Base-by-base conservation (phyloP, 1,139 yeast species). In the Scheffersomyces illinoinensis region DNA sequence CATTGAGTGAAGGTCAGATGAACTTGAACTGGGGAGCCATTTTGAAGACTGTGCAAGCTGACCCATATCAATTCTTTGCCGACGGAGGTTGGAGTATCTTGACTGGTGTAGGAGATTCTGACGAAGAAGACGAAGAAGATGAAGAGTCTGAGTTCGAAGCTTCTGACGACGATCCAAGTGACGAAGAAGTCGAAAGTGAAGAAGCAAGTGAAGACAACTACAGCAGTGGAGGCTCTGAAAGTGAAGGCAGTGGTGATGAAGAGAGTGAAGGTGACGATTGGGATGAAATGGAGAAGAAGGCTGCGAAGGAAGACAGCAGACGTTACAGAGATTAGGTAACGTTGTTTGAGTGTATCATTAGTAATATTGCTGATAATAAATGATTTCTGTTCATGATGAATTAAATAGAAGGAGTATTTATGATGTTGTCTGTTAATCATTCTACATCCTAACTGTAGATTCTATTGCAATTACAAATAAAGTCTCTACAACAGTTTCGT, bases 81-180 rank as follows among this genome's bases (percentile, higher is more conserved):
- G 95, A 90, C 69, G 99, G 99, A 57, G 98, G 99, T 57, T 95
- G 99, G 99, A 85, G 87, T 51, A 92, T 95, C 85, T 85, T 95
- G 73, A 89, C 92, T 23, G 89, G 89, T 43, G 86, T 83, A 52
- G 88, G 89, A 12, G 89, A 85, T 58, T 85, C 85, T 52, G 90
- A 85, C 64, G 86, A 82, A 56, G 89, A 84, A 49, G 86, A 84
- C 56, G 88, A 84, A 58, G 90, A 85, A 57, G 85, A 81, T 51
- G 85, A 84, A 63, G 89, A 85, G 64, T 77, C 85, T 57, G 89
- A 86, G 61, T 85, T 86, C 67, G 87, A 85, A 68, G 87, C 81
- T 19, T 76, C 84, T 64, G 88, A 85, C 63, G 90, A 84, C 39
- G 89, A 89, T 68, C 93, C 93, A 46, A 83, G 86, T 62, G 95